A percentile compares a stretch with the other conserved stretches of the same genome.
These are phyloP conservation scores for Lepidium aucheri DNA, from an alignment of 345 rosid species.

Conservation along the genomic window DNA sequence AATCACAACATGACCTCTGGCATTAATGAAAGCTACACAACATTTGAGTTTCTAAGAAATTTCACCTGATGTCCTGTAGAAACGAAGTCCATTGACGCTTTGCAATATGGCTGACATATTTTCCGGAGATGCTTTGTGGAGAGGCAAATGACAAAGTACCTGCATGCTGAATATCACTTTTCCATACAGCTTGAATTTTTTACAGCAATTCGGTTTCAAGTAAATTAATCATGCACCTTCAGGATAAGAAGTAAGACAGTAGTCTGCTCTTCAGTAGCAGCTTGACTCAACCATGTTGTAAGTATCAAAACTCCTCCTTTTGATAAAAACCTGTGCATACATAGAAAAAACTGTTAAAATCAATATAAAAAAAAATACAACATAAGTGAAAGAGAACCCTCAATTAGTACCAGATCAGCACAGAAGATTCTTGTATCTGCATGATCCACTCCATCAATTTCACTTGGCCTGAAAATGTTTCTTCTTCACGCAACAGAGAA, in stretches of 20 bases:
- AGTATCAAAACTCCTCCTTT: constrained; percentile 91
- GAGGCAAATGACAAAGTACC: constrained; percentile 88
- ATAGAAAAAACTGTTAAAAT: constrained; percentile 10
- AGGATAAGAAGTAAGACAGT: constrained; percentile 61
- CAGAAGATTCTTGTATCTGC: constrained; percentile 70
- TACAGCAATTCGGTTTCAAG: not conserved
- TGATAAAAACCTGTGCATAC: constrained; percentile 62
- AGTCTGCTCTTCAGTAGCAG: constrained; percentile 84
- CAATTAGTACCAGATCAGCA: constrained; percentile 55
- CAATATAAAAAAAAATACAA: not conserved
- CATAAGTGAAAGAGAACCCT: not conserved
- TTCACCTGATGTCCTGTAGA: constrained; percentile 81
- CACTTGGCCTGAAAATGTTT: constrained; percentile 84
- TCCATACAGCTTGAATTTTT: not conserved
- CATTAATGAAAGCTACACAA: not conserved
- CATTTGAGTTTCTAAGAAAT: constrained; percentile 17
- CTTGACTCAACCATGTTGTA: constrained; percentile 92
- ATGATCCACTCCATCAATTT: constrained; percentile 92
- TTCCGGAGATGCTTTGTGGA: constrained; percentile 80
- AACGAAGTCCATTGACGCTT: constrained; percentile 73
- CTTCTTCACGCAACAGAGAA: constrained; percentile 59
- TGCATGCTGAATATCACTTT: constrained; percentile 26
- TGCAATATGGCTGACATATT: constrained; percentile 92
- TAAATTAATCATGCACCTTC: constrained; percentile 35
- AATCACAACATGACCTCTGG: constrained; percentile 23